Evolutionary conservation across 495 filamentous ascomycete species (phyloP).

Genomic region (Xylaria cubensis): DNA sequence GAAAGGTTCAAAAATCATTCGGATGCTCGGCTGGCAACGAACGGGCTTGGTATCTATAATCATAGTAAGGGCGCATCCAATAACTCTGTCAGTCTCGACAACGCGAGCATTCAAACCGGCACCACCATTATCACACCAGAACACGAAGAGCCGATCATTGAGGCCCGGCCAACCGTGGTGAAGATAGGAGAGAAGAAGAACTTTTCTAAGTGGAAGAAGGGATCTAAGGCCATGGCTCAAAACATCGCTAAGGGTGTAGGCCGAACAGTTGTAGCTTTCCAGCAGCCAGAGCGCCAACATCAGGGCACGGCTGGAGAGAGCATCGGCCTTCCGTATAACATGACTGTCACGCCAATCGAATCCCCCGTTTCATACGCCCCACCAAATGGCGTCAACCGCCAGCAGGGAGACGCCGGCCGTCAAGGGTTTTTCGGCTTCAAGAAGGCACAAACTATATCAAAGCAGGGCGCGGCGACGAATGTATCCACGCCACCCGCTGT

Average conservation of each 20-base stretch:
- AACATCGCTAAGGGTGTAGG: constrained; percentile 93
- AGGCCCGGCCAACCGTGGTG: constrained; percentile 84
- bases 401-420: constrained; percentile 60
- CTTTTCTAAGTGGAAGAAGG: constrained; percentile 99
- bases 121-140: constrained; percentile 69
- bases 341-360: constrained; percentile 58
- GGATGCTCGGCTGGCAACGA: constrained; percentile 59
- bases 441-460: constrained; percentile 54
- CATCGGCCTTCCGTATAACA: constrained; percentile 68
- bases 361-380: constrained; percentile 45
- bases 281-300: constrained; percentile 57
- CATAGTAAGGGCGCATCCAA: constrained; percentile 76
- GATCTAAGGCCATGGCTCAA: constrained; percentile 89
- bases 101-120: constrained; percentile 56
- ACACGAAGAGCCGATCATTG: constrained; percentile 68
- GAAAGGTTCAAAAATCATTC: constrained; percentile 79
- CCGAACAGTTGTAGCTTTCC: constrained; percentile 69
- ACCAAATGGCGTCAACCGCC: constrained; percentile 38
- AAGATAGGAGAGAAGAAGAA: constrained; percentile 85
- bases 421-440: constrained; percentile 81
- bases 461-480: constrained; percentile 62
- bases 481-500: constrained; percentile 54
- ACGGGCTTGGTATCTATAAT: constrained; percentile 87
- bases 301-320: constrained; percentile 58
- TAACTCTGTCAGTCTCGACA: constrained; percentile 65